Conservation (phyloP, 1,139 yeast genomes). For the Pichia sp. region DNA sequence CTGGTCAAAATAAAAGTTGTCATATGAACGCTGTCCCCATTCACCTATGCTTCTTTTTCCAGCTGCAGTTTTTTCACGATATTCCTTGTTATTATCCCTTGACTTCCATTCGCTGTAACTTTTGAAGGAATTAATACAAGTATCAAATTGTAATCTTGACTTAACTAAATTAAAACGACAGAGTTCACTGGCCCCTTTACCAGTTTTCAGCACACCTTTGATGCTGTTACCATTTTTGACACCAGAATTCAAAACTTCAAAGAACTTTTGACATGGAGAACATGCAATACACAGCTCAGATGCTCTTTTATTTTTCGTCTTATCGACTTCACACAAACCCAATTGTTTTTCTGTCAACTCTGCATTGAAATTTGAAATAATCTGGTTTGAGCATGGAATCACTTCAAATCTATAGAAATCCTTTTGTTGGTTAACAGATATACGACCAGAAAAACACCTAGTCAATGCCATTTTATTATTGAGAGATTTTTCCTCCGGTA, state of each 20-base stretch:
- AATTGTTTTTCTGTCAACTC: background rate
- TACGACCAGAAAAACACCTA: background rate
- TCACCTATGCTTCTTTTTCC: too few relatives aligned
- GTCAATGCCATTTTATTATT: background rate
- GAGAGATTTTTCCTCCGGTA: background rate
- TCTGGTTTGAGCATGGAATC: background rate
- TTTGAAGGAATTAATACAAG: too few relatives aligned
- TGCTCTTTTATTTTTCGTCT: constrained; percentile 7
- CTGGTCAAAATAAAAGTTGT: too few relatives aligned
- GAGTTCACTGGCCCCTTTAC: constrained; percentile 12
- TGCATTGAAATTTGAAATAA: background rate
- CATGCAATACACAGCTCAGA: constrained; percentile 14
- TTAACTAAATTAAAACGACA: background rate
- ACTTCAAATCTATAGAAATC: background rate
- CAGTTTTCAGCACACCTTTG: constrained; percentile 10
- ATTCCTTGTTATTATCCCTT: too few relatives aligned
- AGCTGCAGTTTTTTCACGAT: too few relatives aligned
- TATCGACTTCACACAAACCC: background rate
- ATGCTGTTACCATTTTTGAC: constrained; percentile 21
- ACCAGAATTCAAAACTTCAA: constrained; percentile 21
- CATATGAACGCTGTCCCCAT: too few relatives aligned
- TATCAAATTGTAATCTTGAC: background rate
- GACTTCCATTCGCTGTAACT: too few relatives aligned
- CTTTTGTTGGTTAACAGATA: background rate
- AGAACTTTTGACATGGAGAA: constrained; percentile 9